Conservation (phyloP, 768 basidiomycete genomes). For the Suillus subalutaceus region DNA sequence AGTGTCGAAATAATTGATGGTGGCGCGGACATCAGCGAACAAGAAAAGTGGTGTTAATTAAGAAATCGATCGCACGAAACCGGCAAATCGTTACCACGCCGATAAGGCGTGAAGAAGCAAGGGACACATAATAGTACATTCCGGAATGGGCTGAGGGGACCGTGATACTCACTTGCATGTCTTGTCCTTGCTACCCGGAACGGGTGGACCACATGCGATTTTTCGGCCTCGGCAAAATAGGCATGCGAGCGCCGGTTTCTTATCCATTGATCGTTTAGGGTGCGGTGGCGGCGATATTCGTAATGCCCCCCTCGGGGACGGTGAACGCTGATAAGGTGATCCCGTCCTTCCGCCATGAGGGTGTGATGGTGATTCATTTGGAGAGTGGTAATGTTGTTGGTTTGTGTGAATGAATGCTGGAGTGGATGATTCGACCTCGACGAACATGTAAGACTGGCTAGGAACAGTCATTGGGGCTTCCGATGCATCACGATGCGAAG, state of each 20-base stretch:
- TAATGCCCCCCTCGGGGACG: constrained; percentile 23
- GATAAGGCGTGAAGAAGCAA: constrained; percentile 13
- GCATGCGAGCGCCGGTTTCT: constrained; percentile 66
- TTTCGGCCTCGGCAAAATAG: constrained; percentile 69
- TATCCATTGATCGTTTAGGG: constrained; percentile 35
- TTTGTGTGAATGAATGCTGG: constrained; percentile 16
- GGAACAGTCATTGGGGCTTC: constrained; percentile 19
- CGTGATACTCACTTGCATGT: constrained; percentile 66
- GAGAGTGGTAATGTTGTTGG: constrained; percentile 16
- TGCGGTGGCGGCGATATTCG: constrained; percentile 28
- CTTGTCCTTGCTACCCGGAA: constrained; percentile 52
- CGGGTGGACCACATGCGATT: constrained; percentile 68
- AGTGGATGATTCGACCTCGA: constrained; percentile 15
- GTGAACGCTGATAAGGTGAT: constrained; percentile 26
- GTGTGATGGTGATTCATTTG: constrained; percentile 15
- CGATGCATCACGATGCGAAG: constrained; percentile 24
- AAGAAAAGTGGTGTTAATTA: neutral
- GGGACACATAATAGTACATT: constrained; percentile 5
- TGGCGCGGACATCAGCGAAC: constrained; percentile 32
- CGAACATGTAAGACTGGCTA: constrained; percentile 24
- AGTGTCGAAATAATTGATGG: constrained; percentile 13
- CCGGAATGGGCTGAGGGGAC: constrained; percentile 1
- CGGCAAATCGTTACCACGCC: constrained; percentile 17
- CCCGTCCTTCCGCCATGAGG: constrained; percentile 19
- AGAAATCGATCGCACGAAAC: constrained; percentile 16